Conservation (phyloP, 2,329 filamentous ascomycete species). For the Onygenales sp. region DNA sequence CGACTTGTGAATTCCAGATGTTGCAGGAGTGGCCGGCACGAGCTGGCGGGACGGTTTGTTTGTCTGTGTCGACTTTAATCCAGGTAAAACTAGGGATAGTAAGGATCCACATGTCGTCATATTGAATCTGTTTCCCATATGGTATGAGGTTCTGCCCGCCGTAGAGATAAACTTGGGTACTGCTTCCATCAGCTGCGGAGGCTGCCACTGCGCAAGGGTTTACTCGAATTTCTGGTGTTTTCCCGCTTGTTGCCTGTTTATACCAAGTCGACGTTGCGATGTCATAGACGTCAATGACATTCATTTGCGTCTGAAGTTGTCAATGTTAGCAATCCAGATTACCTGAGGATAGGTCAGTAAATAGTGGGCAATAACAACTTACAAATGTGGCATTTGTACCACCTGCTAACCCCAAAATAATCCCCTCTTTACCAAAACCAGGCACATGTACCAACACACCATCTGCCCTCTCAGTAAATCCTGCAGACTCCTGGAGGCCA, state of each 20-base stretch:
- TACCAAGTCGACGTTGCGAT: conserved; percentile 63
- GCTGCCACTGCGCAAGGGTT: conserved; percentile 66
- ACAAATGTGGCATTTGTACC: conserved; percentile 60
- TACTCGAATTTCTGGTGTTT: conserved; percentile 49
- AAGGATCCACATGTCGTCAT: conserved; percentile 69
- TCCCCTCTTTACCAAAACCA: conserved; percentile 63
- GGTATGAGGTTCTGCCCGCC: conserved; percentile 66
- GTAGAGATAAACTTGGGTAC: conserved; percentile 70
- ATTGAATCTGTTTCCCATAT: conserved; percentile 48
- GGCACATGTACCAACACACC: conserved; percentile 66
- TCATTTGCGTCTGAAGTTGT: conserved; percentile 49
- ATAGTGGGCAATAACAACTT: conserved; percentile 16
- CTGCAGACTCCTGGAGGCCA: conserved; percentile 54
- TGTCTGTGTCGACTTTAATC: conserved; percentile 53
- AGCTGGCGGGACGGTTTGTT: conserved; percentile 42
- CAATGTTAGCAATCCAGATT: neutral
- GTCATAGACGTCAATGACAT: conserved; percentile 71
- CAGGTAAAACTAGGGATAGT: conserved; percentile 74
- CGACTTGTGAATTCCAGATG: conserved; percentile 71
- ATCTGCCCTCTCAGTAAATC: conserved; percentile 65
- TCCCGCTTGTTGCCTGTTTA: conserved; percentile 57
- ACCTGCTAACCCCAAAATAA: conserved; percentile 68
- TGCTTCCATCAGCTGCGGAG: conserved; percentile 62
- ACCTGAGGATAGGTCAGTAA: neutral
- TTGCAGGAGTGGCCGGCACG: conserved; percentile 69